phyloP scores from a whole-genome alignment of 441 rosid genomes.

The Croton laevigatus region DNA sequence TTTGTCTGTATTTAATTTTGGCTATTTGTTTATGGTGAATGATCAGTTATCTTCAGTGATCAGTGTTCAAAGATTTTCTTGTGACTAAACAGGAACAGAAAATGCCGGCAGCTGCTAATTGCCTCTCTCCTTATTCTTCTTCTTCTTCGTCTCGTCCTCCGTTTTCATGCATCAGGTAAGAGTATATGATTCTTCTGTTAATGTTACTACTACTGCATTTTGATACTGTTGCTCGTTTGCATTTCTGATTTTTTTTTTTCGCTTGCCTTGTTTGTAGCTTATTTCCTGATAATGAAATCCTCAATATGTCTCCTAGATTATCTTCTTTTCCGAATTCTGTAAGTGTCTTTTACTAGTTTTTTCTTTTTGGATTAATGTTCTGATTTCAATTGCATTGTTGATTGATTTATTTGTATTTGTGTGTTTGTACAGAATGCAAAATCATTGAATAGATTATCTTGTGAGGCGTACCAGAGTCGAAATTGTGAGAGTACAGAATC shows the following conservation, averaged over 20 bases:
- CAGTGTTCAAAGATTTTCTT: too few species aligned
- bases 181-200: neutral
- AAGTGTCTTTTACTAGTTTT: conserved; percentile 24
- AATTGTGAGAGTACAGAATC: conserved; percentile 26
- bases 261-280: conserved; percentile 32
- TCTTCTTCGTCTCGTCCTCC: conserved; percentile 36
- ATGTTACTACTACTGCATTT: conserved; percentile 7
- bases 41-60: neutral
- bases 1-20: neutral
- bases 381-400: conserved; percentile 7
- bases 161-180: conserved; percentile 35
- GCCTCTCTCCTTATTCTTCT: conserved; percentile 39
- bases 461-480: conserved; percentile 26
- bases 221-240: conserved; percentile 1
- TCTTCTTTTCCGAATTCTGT: conserved; percentile 44
- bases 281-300: conserved; percentile 34
- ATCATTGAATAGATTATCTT: conserved; percentile 26
- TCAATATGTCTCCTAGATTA: conserved; percentile 39
- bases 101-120: conserved; percentile 40
- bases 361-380: neutral
- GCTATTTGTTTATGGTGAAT: neutral
- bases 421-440: conserved; percentile 29
- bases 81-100: conserved; percentile 19
- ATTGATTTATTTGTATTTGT: conserved; percentile 3
- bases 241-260: neutral